These are phyloP conservation scores for Talaromyces verruculosus DNA, from an alignment of 2,329 filamentous ascomycete species.

Conservation along the genomic window DNA sequence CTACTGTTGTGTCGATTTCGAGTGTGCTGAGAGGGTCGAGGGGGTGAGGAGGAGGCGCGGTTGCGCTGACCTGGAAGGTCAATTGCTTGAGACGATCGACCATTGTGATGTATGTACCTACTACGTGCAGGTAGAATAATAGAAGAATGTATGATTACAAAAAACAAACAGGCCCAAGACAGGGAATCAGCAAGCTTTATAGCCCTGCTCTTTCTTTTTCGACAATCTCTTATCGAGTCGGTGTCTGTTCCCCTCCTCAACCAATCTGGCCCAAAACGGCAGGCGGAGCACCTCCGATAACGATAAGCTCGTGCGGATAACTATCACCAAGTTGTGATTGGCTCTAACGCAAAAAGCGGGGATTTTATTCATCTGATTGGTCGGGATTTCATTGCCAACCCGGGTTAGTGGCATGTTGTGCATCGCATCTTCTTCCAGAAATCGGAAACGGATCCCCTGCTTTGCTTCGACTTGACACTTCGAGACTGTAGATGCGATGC, in stretches of 20 bases:
- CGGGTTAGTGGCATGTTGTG: not conserved
- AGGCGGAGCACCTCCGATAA: slow-evolving; percentile 18
- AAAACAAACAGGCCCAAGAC: not conserved
- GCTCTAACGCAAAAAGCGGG: not conserved
- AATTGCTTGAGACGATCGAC: slow-evolving; percentile 65
- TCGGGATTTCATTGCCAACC: slow-evolving; percentile 15
- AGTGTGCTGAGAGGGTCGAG: slow-evolving; percentile 71
- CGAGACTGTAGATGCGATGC: slow-evolving; percentile 2
- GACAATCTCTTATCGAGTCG: not conserved
- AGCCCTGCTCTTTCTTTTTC: not conserved
- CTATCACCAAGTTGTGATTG: not conserved
- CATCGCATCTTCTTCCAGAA: slow-evolving; percentile 21
- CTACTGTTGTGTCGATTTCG: slow-evolving; percentile 72
- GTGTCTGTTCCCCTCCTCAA: slow-evolving; percentile 7
- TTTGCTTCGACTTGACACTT: not conserved
- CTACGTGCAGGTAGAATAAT: not conserved
- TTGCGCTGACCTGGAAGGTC: slow-evolving; percentile 60
- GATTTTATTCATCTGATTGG: slow-evolving; percentile 3
- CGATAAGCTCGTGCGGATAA: slow-evolving; percentile 21
- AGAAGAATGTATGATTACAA: not conserved
- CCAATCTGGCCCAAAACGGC: slow-evolving; percentile 10
- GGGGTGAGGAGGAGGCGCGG: slow-evolving; percentile 61
- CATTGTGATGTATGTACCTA: slow-evolving; percentile 28
- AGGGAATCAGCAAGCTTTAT: not conserved
- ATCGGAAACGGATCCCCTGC: slow-evolving; percentile 20